A percentile compares a stretch with the other conserved stretches of the same genome.
Evolutionary conservation across 208 protist species (phyloP).

Genomic region (Naegleria fowleri): DNA sequence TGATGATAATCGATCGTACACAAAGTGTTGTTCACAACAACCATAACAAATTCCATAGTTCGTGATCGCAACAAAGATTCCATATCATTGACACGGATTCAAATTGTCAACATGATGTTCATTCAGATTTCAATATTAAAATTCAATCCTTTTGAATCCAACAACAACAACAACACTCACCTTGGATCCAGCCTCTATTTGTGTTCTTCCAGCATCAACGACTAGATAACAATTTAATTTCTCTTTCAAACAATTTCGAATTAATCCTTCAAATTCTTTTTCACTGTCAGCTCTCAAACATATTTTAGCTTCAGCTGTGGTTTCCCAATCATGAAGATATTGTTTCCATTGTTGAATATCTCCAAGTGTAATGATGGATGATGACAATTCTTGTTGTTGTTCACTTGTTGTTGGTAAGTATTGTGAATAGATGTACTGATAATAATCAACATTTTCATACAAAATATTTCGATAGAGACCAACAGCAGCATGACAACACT

Average conservation of each 20-base stretch:
- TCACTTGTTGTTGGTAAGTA: not conserved
- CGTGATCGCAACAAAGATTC: no score
- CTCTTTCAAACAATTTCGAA: conserved; percentile 44
- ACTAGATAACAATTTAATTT: conserved; percentile 66
- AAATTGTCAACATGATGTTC: no score
- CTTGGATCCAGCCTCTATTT: conserved; percentile 73
- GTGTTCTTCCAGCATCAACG: conserved; percentile 80
- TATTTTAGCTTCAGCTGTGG: conserved; percentile 57
- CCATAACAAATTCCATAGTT: no score
- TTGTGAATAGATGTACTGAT: not conserved
- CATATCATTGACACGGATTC: no score
- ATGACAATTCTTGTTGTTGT: conserved; percentile 26
- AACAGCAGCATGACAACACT: conserved; percentile 87
- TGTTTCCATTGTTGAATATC: conserved; percentile 43
- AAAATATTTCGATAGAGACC: conserved; percentile 65
- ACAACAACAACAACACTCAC: no score
- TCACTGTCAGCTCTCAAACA: conserved; percentile 67
- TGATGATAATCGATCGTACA: no score
- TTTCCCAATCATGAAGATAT: conserved; percentile 45
- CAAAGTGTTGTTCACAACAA: no score
- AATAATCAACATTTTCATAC: not conserved
- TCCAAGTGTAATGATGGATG: not conserved
- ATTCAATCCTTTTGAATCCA: no score
- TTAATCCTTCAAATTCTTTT: conserved; percentile 54
- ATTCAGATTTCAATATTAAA: no score